Evolutionary conservation across 805 yeast genomes (phyloP), one percentile per base, ranked within the genome.

Genomic region (Kregervanrija fluxuum): DNA sequence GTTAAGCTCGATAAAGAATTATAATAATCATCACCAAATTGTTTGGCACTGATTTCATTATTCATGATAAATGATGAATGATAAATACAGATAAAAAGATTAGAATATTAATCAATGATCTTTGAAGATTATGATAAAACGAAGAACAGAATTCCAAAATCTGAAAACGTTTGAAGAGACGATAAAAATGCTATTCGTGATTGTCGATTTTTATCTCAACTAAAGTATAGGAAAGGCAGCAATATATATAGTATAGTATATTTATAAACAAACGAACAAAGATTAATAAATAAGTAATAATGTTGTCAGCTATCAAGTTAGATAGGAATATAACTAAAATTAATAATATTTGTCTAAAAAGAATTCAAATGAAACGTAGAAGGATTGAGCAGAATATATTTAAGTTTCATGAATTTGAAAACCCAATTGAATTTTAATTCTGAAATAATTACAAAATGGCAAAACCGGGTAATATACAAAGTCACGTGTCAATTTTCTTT

Each of bases 1-100:
- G 95, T 87, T 48, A 93, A 70, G 46, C 86, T 93, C 32, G 74
- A 74, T 36, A 91, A 69, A 31, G 89, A 79, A 51, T 75, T 75
- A 36, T 75, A 74, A 62, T 83, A 91, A 62, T 90, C 96, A 48
- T 75, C 67, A 39, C 77, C 70, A 50, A 57, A 63, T 57, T 52
- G 56, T 15, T 48, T 46, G 13, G 52, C 54, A 22, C 8, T 22
- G 28, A 22, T 22, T 22, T 22, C 28, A 22, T 22, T 22, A 22
- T 4, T 22, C 28, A 22, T 22, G 28, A 17, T 17, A 17, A 17
- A 17, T 17, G 22, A 22, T 22, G 8, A 6, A 22, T 22, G 28
- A 22, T 22, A 22, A 22, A 22, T 22, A 22, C 28, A 22, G 28
- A 22, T 22, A 22, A 22, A 22, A 5, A 22, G 28, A 22, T 22